These are phyloP conservation scores for Nannochloropsis gaditana DNA, from an alignment of 108 stramenopile species.

Conservation along the genomic window DNA sequence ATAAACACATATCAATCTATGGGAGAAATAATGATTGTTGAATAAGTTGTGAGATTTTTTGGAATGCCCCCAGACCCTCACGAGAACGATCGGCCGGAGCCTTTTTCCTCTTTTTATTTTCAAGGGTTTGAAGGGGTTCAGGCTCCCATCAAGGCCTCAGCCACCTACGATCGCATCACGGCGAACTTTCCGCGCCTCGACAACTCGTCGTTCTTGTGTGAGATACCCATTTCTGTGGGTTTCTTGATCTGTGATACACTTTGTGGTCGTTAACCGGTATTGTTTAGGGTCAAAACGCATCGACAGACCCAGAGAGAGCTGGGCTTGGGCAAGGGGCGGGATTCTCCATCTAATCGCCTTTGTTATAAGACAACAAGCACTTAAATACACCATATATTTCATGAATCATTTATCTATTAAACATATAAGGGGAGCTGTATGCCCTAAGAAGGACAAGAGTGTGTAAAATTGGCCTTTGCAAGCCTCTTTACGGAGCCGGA, in stretches of 20 bases:
- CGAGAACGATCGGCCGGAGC: no score
- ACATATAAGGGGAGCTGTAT: background rate
- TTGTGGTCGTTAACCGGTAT: background rate
- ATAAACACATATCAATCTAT: no score
- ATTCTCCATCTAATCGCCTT: constrained; percentile 5
- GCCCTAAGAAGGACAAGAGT: background rate
- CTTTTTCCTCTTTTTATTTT: no score
- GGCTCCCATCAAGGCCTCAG: no score
- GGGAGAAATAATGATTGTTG: no score
- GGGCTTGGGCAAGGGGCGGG: background rate
- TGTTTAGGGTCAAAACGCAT: background rate
- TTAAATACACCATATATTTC: background rate
- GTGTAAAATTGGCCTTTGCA: background rate
- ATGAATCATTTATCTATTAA: background rate
- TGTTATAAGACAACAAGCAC: background rate
- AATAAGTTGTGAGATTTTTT: no score
- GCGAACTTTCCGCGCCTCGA: background rate
- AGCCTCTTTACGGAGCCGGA: background rate
- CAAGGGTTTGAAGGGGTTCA: no score
- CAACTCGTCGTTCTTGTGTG: background rate
- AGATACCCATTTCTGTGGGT: background rate
- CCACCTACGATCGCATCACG: background rate
- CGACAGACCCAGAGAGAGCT: background rate
- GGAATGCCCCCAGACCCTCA: no score
- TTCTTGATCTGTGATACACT: background rate